Percentiles rank a stretch among this genome's conserved stretches.
phyloP scores from a whole-genome alignment of 2,329 filamentous ascomycete species.

The Ceratocystiopsis sp. region DNA sequence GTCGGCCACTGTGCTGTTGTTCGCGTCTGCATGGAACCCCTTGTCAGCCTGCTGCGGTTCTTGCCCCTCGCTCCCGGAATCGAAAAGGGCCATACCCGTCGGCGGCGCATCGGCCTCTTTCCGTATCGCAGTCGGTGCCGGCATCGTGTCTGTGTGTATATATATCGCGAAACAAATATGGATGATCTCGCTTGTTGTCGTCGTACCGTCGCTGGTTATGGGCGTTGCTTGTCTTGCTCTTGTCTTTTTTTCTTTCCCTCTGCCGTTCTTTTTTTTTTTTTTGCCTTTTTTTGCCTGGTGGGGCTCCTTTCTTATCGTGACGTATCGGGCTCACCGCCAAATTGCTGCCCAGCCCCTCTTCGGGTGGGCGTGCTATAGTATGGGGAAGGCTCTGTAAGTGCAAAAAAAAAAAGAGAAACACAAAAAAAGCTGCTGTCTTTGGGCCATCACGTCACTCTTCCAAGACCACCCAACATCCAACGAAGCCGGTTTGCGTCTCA shows the following conservation, averaged over 20 bases:
- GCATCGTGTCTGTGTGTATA: no score
- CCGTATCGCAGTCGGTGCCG: no score
- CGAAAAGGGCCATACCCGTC: background rate
- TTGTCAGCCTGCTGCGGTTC: no score
- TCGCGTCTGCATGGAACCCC: background rate
- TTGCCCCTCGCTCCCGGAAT: background rate
- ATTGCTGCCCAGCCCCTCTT: background rate
- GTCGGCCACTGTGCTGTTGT: background rate
- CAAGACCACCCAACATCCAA: no score
- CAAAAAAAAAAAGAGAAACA: background rate
- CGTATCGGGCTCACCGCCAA: conserved; percentile 6
- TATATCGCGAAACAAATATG: no score
- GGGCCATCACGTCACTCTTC: no score
- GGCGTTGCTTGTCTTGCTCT: background rate
- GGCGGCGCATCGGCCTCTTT: no score
- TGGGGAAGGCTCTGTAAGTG: no score
- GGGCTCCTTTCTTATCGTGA: conserved; percentile 1
- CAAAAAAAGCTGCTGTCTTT: no score
- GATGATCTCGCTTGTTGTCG: background rate
- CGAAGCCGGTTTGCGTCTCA: no score
- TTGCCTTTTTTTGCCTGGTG: conserved; percentile 1
- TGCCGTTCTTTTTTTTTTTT: conserved; percentile 1
- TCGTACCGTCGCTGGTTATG: background rate
- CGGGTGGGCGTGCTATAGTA: no score
- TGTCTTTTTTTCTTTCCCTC: conserved; percentile 1